phyloP scores from a whole-genome alignment of 164 flowering plant genomes.

The Tetracentron sinense region DNA sequence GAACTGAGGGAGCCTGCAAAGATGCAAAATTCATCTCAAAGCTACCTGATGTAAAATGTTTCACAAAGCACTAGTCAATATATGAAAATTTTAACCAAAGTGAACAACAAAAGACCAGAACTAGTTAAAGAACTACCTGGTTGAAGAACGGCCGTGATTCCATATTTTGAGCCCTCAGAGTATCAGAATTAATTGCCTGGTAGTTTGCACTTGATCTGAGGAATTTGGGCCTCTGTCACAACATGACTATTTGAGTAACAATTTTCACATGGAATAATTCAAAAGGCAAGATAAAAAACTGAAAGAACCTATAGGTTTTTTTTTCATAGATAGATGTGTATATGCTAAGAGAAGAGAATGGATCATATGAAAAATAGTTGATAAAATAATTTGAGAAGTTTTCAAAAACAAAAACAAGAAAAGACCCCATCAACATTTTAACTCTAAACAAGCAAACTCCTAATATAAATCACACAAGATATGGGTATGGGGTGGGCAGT shows the following conservation, averaged over 20 bases:
- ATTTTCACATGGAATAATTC: neutral
- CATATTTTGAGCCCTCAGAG: conserved; percentile 86
- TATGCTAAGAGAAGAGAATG: neutral
- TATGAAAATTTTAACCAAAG: neutral
- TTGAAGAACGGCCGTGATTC: conserved; percentile 91
- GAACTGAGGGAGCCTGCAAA: neutral
- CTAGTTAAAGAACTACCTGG: conserved; percentile 45
- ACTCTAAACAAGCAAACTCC: no score
- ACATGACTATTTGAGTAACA: conserved; percentile 1
- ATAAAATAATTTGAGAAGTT: no score
- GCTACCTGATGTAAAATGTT: no score
- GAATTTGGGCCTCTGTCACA: conserved; percentile 76
- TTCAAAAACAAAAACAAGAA: no score
- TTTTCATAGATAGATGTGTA: neutral
- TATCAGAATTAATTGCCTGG: conserved; percentile 82
- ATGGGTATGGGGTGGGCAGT: no score
- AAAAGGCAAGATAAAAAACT: neutral
- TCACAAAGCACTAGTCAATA: no score
- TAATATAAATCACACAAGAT: no score
- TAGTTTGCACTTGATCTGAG: conserved; percentile 65
- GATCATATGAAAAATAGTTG: no score
- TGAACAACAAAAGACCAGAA: neutral
- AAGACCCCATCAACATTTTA: no score
- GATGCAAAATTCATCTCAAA: neutral
- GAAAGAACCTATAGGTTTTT: neutral